Evolutionary conservation across 345 rosid genomes (phyloP), one percentile per base, ranked within the genome.

Genomic region (Erucastrum elatum): DNA sequence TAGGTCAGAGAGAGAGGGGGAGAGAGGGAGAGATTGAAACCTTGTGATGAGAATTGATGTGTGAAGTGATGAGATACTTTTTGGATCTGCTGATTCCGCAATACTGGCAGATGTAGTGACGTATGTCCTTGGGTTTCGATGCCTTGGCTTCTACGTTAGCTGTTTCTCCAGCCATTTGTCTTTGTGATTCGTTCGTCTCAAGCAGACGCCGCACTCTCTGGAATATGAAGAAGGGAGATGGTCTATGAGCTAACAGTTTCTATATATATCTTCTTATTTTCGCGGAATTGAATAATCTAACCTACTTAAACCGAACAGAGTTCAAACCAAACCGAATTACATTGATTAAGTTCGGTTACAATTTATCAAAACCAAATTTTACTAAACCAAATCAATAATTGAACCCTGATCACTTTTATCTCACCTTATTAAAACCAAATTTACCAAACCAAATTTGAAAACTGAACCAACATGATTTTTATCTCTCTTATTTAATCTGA

Each of bases 81-180:
- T 94, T 92, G 27, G 97, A 94, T 83, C 97, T 85, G 84, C 89
- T 89, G 79, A 92, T 86, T 25, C 98, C 97, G 10, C 98, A 94
- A 75, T 80, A 89, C 17, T 94, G 84, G 65, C 98, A 94, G 63
- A 77, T 86, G 82, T 92, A 91, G 0, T 90, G 90, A 25, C 97
- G 79, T 46, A 87, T 83, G 64, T 94, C 97, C 64, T 84, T 86
- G 35, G 72, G 79, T 21, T 72, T 79, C 1, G 87, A 44, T 8
- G 62, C 58, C n/a, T 69, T 58, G 2, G 13, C 35, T 21, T 68
- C 80, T 0, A 41, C 21, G 5, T 26, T 37, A 21, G 64, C 67
- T 64, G 29, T 77, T 78, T 87, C 89, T 68, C 84, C 88, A 15
- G 58, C 81, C 85, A 86, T 84, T 12, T 39, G 77, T 46, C 51